Conservation (phyloP, 345 rosid species). For the Citrus hindsii region DNA sequence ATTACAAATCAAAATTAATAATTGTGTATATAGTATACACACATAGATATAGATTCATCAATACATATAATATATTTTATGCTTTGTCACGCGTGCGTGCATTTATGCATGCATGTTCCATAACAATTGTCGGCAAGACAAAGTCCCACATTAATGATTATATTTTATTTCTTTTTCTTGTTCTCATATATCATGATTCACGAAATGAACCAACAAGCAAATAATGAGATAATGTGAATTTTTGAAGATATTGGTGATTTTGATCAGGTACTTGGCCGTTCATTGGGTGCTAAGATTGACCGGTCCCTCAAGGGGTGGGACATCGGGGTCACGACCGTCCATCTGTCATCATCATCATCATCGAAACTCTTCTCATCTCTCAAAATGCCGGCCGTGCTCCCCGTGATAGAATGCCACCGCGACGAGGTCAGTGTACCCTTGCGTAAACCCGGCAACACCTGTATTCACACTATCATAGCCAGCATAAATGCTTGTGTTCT, state of each 20-base stretch:
- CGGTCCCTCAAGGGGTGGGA: slow-evolving; percentile 61
- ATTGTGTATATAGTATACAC: too few species aligned
- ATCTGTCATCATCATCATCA: slow-evolving; percentile 39
- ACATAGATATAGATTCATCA: too few species aligned
- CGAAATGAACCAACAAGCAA: neutral
- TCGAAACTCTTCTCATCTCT: slow-evolving; percentile 36
- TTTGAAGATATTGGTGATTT: neutral
- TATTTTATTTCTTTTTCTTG: neutral
- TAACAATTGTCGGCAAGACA: neutral
- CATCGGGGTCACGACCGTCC: slow-evolving; percentile 45
- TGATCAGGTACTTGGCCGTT: slow-evolving; percentile 53
- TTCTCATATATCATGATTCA: neutral
- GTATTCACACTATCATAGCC: too few species aligned
- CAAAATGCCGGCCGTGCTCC: slow-evolving; percentile 32
- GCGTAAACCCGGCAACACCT: neutral
- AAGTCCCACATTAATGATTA: neutral
- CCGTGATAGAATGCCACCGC: slow-evolving; percentile 54
- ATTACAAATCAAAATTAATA: too few species aligned
- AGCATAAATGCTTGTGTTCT: neutral
- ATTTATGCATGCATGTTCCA: neutral
- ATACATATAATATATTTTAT: too few species aligned
- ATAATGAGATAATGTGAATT: neutral
- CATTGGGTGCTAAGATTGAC: slow-evolving; percentile 55
- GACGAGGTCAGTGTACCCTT: slow-evolving; percentile 50
- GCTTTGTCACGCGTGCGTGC: neutral